Evolutionary conservation across 2,329 filamentous ascomycete species (phyloP).

Genomic region (Epichloe glyceriae): DNA sequence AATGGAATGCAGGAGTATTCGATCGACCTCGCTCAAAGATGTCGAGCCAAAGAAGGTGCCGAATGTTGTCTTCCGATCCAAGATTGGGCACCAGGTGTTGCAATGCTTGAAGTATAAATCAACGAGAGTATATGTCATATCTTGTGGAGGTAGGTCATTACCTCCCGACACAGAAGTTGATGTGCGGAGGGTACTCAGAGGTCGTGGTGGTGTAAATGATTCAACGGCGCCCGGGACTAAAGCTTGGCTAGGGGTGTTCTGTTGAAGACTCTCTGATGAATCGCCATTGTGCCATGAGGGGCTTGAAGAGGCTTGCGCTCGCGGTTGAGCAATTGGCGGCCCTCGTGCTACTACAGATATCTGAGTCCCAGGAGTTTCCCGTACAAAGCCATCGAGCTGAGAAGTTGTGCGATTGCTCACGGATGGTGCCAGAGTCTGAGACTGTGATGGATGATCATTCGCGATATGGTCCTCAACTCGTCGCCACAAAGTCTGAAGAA

Average conservation of each 20-base stretch:
- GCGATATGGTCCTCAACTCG: constrained; percentile 30
- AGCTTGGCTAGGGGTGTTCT: constrained; percentile 1
- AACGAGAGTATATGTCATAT: constrained; percentile 45
- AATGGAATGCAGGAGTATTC: constrained; percentile 30
- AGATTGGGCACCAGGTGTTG: constrained; percentile 43
- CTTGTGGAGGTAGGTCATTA: constrained; percentile 43
- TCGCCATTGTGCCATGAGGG: constrained; percentile 17
- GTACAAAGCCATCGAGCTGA: constrained; percentile 16
- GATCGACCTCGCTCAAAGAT: constrained; percentile 24
- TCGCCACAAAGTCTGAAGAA: constrained; percentile 28
- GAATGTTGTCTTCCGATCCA: constrained; percentile 30
- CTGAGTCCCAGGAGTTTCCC: constrained; percentile 11
- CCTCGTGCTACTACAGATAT: constrained; percentile 10
- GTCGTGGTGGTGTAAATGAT: neutral
- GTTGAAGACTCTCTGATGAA: constrained; percentile 15
- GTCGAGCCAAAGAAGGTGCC: constrained; percentile 27
- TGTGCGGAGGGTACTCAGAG: constrained; percentile 7
- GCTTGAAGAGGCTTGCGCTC: constrained; percentile 27
- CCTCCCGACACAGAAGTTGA: constrained; percentile 23
- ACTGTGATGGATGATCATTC: constrained; percentile 17
- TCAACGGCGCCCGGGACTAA: neutral
- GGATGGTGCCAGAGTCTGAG: constrained; percentile 19
- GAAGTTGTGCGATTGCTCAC: constrained; percentile 22
- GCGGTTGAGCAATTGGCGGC: constrained; percentile 15
- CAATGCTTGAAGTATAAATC: constrained; percentile 52